phyloP scores from a whole-genome alignment of 345 rosid species.

The Brassica juncea region DNA sequence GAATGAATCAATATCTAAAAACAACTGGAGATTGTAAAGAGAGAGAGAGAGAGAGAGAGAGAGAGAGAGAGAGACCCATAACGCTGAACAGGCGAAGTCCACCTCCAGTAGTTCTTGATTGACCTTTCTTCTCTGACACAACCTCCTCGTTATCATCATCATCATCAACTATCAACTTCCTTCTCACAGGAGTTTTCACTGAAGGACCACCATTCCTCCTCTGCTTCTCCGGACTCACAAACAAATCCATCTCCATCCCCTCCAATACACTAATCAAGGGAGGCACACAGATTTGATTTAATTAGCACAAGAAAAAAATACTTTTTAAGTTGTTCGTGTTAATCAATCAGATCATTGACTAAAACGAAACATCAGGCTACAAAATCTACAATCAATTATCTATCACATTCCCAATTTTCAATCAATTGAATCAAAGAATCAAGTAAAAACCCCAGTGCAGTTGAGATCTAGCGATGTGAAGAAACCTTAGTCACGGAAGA shows the following conservation, averaged over 20 bases:
- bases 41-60: background rate
- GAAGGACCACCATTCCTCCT: conserved; percentile 7
- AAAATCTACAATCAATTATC: background rate
- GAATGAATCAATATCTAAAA: background rate
- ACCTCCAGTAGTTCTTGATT: conserved; percentile 45
- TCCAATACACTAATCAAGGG: background rate
- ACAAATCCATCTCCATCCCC: conserved; percentile 33
- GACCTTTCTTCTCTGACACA: conserved; percentile 41
- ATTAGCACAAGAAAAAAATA: background rate
- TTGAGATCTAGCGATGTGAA: background rate
- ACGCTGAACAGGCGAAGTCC: conserved; percentile 51
- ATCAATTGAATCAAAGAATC: background rate
- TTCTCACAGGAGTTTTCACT: conserved; percentile 34
- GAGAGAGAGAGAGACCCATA: conserved; percentile 34
- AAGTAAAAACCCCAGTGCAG: background rate
- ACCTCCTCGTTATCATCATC: background rate
- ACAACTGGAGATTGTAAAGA: background rate
- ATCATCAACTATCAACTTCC: conserved; percentile 32
- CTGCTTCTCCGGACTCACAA: conserved; percentile 37
- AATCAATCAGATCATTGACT: too few relatives aligned
- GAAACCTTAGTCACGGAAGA: conserved; percentile 6
- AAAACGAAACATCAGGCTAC: too few relatives aligned
- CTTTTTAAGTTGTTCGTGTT: too few relatives aligned
- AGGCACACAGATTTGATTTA: background rate
- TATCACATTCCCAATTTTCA: background rate